phyloP scores from a whole-genome alignment of 768 basidiomycete genomes.

The Boletus rubescentipes region DNA sequence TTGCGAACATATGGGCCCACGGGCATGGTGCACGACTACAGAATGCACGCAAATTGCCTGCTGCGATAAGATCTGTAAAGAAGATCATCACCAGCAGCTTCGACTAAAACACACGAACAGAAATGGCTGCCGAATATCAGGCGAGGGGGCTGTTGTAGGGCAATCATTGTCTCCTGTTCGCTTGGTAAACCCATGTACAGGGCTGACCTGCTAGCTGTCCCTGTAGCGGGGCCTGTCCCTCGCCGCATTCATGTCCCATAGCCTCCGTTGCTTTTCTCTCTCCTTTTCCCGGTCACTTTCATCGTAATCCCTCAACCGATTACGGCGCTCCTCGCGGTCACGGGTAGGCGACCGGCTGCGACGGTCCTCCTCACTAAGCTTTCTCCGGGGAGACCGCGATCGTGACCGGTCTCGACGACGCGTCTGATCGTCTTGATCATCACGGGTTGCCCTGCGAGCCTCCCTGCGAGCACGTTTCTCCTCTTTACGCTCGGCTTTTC shows the following conservation, averaged over 20 bases:
- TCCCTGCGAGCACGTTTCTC: conserved; percentile 59
- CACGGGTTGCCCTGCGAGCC: conserved; percentile 39
- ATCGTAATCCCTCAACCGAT: conserved; percentile 27
- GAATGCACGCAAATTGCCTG: conserved; percentile 17
- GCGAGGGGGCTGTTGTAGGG: conserved; percentile 1
- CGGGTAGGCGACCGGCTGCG: conserved; percentile 34
- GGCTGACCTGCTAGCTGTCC: conserved; percentile 15
- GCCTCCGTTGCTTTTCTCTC: conserved; percentile 46
- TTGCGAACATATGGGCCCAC: conserved; percentile 13
- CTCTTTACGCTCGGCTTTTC: conserved; percentile 57
- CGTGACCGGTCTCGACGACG: conserved; percentile 31
- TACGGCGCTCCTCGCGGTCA: conserved; percentile 18
- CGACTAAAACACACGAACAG: conserved; percentile 10
- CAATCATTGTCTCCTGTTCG: not conserved
- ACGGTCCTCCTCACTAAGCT: conserved; percentile 18
- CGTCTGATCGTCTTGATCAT: conserved; percentile 27
- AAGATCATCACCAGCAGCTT: conserved; percentile 14
- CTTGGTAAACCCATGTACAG: conserved; percentile 6
- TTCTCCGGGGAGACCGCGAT: conserved; percentile 36
- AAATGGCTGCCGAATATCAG: conserved; percentile 5
- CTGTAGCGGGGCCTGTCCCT: conserved; percentile 36
- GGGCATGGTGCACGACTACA: conserved; percentile 10
- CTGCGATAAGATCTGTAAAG: conserved; percentile 16
- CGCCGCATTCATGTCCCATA: conserved; percentile 50
- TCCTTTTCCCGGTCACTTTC: conserved; percentile 27